Evolutionary conservation across 352 stramenopile genomes (phyloP).

Genomic region (Pythium brassicae): DNA sequence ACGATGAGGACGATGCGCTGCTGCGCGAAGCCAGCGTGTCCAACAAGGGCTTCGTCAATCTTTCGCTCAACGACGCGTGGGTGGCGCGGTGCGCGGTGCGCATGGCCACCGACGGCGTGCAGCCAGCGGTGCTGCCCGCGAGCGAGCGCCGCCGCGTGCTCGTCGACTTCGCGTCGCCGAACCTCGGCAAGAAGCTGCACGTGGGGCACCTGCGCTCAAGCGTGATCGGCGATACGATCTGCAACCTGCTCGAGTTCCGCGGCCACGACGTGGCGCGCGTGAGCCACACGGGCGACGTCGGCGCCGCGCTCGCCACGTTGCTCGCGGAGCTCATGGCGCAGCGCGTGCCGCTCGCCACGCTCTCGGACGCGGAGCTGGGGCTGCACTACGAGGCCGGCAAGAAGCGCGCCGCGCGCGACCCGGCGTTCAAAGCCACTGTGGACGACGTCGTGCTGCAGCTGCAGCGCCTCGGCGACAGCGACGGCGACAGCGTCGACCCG

Average conservation of each 20-base stretch:
- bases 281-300: conserved; percentile 77
- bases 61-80: conserved; percentile 67
- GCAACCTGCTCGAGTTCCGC: conserved; percentile 78
- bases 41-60: conserved; percentile 73
- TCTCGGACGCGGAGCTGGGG: conserved; percentile 58
- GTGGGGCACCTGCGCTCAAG: conserved; percentile 79
- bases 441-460: conserved; percentile 69
- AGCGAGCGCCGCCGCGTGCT: conserved; percentile 30
- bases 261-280: conserved; percentile 65
- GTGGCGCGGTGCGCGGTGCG: conserved; percentile 49
- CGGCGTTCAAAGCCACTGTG: conserved; percentile 54
- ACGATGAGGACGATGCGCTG: not conserved
- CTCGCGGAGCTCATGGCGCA: conserved; percentile 65
- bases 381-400: conserved; percentile 75
- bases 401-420: conserved; percentile 30
- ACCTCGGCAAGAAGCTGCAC: conserved; percentile 85
- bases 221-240: conserved; percentile 76
- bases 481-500: conserved; percentile 24
- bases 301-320: conserved; percentile 72
- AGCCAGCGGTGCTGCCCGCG: conserved; percentile 1
- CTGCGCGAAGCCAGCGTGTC: conserved; percentile 51
- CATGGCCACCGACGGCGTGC: conserved; percentile 41
- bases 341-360: conserved; percentile 34
- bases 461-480: conserved; percentile 37
- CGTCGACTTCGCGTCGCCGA: conserved; percentile 80